Evolutionary conservation across 371 early-diverging fungal species (phyloP).

Genomic region (Umbelopsis sp.): DNA sequence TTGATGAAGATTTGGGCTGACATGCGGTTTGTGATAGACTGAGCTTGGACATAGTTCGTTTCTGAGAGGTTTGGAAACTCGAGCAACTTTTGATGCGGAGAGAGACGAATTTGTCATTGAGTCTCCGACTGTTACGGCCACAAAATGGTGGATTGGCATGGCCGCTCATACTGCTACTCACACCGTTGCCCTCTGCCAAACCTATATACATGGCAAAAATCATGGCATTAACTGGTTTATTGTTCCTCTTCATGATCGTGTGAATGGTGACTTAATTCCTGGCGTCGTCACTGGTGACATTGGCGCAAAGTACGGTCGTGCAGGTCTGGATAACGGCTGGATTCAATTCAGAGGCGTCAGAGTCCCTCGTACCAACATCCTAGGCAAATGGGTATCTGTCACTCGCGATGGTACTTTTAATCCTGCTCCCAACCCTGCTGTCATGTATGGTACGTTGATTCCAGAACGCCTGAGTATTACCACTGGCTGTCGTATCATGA

Average conservation of each 20-base stretch:
- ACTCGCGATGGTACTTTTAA: conserved; percentile 62
- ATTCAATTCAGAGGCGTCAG: conserved; percentile 89
- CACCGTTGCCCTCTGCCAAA: conserved; percentile 65
- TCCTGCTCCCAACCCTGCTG: conserved; percentile 59
- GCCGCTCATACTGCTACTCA: conserved; percentile 83
- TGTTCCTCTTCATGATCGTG: conserved; percentile 80
- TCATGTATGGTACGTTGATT: conserved; percentile 69
- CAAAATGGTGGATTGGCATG: conserved; percentile 96
- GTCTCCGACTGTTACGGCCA: conserved; percentile 81
- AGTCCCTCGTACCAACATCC: conserved; percentile 84
- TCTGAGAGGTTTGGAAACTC: conserved; percentile 86
- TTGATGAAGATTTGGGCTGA: background rate
- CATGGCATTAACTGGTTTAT: conserved; percentile 85
- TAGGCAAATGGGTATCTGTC: conserved; percentile 71
- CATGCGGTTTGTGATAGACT: conserved; percentile 37
- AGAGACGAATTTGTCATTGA: conserved; percentile 84
- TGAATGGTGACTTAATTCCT: conserved; percentile 73
- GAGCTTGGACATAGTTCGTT: conserved; percentile 83
- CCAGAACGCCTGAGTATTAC: conserved; percentile 64
- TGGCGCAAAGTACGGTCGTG: conserved; percentile 79
- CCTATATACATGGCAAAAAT: conserved; percentile 64
- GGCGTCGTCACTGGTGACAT: conserved; percentile 87
- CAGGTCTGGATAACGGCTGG: conserved; percentile 93
- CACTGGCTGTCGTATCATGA: conserved; percentile 36
- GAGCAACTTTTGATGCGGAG: conserved; percentile 78